phyloP scores from a whole-genome alignment of 768 basidiomycete genomes.

The Rhodotorula paludigena region DNA sequence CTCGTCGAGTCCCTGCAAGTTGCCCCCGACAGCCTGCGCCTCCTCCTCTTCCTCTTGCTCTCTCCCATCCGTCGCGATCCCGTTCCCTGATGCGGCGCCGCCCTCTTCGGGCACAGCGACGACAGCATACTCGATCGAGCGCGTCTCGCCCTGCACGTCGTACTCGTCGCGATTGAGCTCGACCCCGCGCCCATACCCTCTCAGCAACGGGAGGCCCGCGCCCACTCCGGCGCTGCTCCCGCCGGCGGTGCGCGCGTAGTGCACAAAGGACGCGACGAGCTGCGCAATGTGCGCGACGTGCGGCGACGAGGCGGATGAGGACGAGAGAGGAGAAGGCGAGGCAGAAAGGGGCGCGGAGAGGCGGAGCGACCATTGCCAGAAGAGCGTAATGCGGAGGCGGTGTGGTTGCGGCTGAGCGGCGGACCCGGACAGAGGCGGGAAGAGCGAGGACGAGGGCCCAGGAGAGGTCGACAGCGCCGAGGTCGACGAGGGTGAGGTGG shows the following conservation, averaged over 20 bases:
- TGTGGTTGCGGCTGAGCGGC: not conserved
- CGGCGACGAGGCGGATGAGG: not conserved
- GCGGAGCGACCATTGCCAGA: conserved; percentile 37
- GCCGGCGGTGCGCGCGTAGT: not conserved
- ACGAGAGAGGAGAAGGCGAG: not conserved
- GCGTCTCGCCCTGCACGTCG: conserved; percentile 9
- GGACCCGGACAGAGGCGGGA: not conserved
- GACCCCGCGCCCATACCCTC: conserved; percentile 5
- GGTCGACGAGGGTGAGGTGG: not conserved
- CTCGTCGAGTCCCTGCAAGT: conserved; percentile 17
- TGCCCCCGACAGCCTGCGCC: conserved; percentile 51
- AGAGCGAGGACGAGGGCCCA: not conserved
- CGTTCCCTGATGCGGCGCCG: not conserved
- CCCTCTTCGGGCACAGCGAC: not conserved
- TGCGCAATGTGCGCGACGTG: not conserved
- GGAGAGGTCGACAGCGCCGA: not conserved
- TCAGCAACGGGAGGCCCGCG: conserved; percentile 2
- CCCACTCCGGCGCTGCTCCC: conserved; percentile 8
- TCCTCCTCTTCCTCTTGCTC: conserved; percentile 42
- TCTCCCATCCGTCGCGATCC: not conserved
- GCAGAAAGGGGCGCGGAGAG: not conserved
- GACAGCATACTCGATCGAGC: conserved; percentile 21
- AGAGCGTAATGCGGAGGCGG: conserved; percentile 32
- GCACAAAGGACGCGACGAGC: conserved; percentile 27
- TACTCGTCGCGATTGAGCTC: conserved; percentile 12